phyloP scores from a whole-genome alignment of 345 rosid species.

The Carallia pectinifolia region DNA sequence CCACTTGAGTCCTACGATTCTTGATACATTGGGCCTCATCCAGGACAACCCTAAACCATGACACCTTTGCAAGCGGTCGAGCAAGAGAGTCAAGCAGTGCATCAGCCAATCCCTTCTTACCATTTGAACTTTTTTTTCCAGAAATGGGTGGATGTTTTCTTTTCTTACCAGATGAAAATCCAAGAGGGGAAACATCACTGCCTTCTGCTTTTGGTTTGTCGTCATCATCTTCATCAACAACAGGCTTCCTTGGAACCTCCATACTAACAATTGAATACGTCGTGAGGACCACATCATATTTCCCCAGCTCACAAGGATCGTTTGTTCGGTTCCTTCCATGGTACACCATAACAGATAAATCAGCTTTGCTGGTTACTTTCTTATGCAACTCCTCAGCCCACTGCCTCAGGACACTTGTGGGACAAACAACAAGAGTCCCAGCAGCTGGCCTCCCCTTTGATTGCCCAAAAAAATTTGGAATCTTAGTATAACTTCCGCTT shows the following conservation, averaged over 20 bases:
- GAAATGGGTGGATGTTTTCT: constrained; percentile 56
- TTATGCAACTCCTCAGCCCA: constrained; percentile 83
- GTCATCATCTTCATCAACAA: constrained; percentile 58
- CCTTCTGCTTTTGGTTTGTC: constrained; percentile 48
- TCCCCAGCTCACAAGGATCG: constrained; percentile 76
- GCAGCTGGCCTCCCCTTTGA: constrained; percentile 80
- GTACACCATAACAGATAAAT: constrained; percentile 76
- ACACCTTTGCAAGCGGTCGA: constrained; percentile 88
- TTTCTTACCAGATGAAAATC: constrained; percentile 47
- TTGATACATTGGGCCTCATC: constrained; percentile 99
- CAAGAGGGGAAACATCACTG: constrained; percentile 35
- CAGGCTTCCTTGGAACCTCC: constrained; percentile 95
- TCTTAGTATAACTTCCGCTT: constrained; percentile 21
- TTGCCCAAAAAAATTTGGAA: constrained; percentile 27
- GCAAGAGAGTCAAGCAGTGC: constrained; percentile 45
- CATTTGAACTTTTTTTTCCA: constrained; percentile 48
- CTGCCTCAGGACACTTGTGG: constrained; percentile 93
- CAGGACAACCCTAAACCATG: constrained; percentile 92
- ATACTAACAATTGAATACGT: constrained; percentile 93
- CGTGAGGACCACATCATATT: constrained; percentile 91
- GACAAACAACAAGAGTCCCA: constrained; percentile 98
- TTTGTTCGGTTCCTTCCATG: constrained; percentile 89
- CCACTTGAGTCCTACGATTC: constrained; percentile 92
- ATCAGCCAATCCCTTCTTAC: constrained; percentile 50
- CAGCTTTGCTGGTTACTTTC: constrained; percentile 70